Evolutionary conservation across 768 basidiomycete species (phyloP).

Genomic region (Podaxis sp.): DNA sequence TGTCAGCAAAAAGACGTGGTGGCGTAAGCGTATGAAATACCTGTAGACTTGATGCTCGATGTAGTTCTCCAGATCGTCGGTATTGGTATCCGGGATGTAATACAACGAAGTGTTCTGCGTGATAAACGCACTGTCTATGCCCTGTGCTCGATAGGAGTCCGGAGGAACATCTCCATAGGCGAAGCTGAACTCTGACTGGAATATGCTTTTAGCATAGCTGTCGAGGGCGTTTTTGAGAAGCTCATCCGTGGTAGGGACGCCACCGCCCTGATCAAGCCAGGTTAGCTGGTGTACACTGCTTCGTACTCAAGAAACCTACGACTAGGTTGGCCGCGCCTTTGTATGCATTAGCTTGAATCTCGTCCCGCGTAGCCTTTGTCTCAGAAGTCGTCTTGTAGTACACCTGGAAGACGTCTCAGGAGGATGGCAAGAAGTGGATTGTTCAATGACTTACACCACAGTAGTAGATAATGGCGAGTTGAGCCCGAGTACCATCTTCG

Average conservation of each 20-base stretch:
- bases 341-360: not conserved
- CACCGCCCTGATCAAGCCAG: not conserved
- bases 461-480: not conserved
- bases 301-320: not conserved
- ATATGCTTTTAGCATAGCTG: not conserved
- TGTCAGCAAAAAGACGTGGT: not conserved
- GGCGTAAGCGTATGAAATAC: no score
- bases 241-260: not conserved
- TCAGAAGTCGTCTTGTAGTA: not conserved
- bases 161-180: not conserved
- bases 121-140: not conserved
- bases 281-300: not conserved
- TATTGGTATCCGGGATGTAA: not conserved
- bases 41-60: not conserved
- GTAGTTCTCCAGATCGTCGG: not conserved
- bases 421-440: not conserved
- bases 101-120: not conserved
- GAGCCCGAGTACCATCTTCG: not conserved
- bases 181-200: not conserved
- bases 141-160: not conserved
- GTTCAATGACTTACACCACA: not conserved
- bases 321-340: rapidly evolving
- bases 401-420: not conserved
- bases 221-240: not conserved
- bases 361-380: not conserved